Evolutionary conservation across 176 grass and related monocot genomes (phyloP).

Genomic region (Puya raimondii): DNA sequence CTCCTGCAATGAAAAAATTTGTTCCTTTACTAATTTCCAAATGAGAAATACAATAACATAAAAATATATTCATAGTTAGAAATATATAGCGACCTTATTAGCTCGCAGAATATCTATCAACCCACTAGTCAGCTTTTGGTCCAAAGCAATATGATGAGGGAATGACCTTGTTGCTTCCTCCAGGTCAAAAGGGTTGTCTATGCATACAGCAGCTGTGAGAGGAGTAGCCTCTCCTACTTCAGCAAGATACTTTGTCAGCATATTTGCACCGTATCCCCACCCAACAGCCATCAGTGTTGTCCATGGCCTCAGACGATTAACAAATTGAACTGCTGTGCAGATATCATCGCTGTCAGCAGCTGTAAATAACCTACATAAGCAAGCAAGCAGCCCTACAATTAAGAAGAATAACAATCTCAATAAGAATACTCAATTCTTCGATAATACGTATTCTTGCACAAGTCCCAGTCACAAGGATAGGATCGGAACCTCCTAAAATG

Average conservation of each 20-base stretch:
- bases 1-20: neutral
- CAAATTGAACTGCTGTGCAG: slow-evolving; percentile 41
- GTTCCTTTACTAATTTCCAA: neutral
- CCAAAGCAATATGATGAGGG: slow-evolving; percentile 54
- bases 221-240: slow-evolving; percentile 87
- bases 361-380: slow-evolving; percentile 97
- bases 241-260: slow-evolving; percentile 83
- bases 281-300: slow-evolving; percentile 71
- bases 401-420: neutral
- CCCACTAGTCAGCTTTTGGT: slow-evolving; percentile 61
- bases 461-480: too few relatives aligned
- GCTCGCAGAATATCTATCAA: slow-evolving; percentile 73
- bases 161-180: slow-evolving; percentile 67
- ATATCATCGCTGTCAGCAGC: slow-evolving; percentile 98
- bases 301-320: slow-evolving; percentile 72
- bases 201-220: slow-evolving; percentile 78
- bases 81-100: slow-evolving; percentile 57
- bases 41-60: neutral
- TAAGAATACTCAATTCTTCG: slow-evolving; percentile 10
- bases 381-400: slow-evolving; percentile 30
- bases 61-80: slow-evolving; percentile 1
- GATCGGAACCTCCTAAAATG: too few relatives aligned
- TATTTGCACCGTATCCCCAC: slow-evolving; percentile 90
- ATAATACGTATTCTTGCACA: neutral
- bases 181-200: slow-evolving; percentile 86